Percentiles rank a stretch among this genome's conserved stretches.
These are phyloP conservation scores for Yamadazyma jaroonii DNA, from an alignment of 1,139 yeast species.

Conservation along the genomic window DNA sequence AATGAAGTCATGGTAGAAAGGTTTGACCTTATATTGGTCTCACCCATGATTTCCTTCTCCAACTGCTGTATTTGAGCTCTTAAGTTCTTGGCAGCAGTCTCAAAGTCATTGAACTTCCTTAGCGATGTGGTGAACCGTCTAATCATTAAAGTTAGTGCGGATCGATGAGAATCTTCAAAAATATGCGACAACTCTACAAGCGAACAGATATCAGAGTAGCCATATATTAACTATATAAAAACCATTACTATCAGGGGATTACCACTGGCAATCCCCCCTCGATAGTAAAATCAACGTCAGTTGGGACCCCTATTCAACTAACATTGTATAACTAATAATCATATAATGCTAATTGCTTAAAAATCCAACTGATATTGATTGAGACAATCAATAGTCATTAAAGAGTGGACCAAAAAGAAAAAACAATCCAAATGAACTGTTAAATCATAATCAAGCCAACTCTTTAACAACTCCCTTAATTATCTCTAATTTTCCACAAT, in stretches of 20 bases:
- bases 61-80: slow-evolving; percentile 32
- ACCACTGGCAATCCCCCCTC: slow-evolving; percentile 2
- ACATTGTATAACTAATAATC: slow-evolving; percentile 15
- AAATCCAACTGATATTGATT: slow-evolving; percentile 16
- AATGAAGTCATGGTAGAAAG: slow-evolving; percentile 36
- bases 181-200: too few relatives aligned
- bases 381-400: slow-evolving; percentile 10
- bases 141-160: background rate
- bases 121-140: background rate
- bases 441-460: slow-evolving; percentile 4
- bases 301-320: slow-evolving; percentile 19
- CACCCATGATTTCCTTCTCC: slow-evolving; percentile 41
- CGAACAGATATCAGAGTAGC: background rate
- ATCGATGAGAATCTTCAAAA: background rate
- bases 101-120: slow-evolving; percentile 29
- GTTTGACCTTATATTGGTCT: slow-evolving; percentile 33
- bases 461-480: slow-evolving; percentile 9
- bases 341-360: slow-evolving; percentile 19
- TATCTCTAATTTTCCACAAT: slow-evolving; percentile 9
- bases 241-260: slow-evolving; percentile 3
- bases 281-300: slow-evolving; percentile 13
- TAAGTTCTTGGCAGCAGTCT: slow-evolving; percentile 35
- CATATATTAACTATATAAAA: slow-evolving; percentile 5
- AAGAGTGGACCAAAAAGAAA: slow-evolving; percentile 7
- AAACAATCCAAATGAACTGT: too few relatives aligned